Percentiles rank a stretch among this genome's conserved stretches.
Conservation (phyloP, 1,284 basidiomycete genomes). For the Boletus hoseneyae region DNA sequence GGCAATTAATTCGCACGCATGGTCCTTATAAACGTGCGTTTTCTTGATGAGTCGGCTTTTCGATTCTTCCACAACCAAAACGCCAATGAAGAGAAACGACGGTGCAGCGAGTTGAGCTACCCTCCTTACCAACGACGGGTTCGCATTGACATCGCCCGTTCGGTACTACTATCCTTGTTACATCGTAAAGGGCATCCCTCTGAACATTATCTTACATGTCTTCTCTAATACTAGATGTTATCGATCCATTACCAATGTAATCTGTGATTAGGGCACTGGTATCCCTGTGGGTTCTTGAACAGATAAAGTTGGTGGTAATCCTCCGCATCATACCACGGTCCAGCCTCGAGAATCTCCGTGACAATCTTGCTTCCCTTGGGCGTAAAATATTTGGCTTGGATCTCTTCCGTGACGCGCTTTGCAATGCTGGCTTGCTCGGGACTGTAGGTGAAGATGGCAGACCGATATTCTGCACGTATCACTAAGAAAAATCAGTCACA, state of each 20-base stretch:
- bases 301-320: slow-evolving; percentile 86
- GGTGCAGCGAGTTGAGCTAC: slow-evolving; percentile 45
- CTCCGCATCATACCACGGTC: slow-evolving; percentile 81
- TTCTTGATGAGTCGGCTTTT: background rate
- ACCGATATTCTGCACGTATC: slow-evolving; percentile 76
- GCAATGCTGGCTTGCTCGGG: slow-evolving; percentile 77
- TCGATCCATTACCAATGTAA: slow-evolving; percentile 43
- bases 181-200: slow-evolving; percentile 40
- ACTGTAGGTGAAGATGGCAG: slow-evolving; percentile 84
- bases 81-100: slow-evolving; percentile 45
- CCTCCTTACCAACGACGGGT: slow-evolving; percentile 29
- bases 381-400: slow-evolving; percentile 83
- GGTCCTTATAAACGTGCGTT: too few relatives aligned
- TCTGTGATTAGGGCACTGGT: slow-evolving; percentile 54
- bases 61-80: slow-evolving; percentile 52
- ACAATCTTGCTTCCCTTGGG: slow-evolving; percentile 74
- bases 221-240: background rate
- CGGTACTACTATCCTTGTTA: slow-evolving; percentile 51
- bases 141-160: slow-evolving; percentile 46
- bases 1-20: too few relatives aligned
- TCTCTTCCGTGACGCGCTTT: slow-evolving; percentile 76
- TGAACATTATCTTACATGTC: slow-evolving; percentile 39
- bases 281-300: slow-evolving; percentile 60
- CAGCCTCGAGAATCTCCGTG: slow-evolving; percentile 66
- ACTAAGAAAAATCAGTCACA: background rate